Percentiles rank a stretch among this genome's conserved stretches.
These are phyloP conservation scores for Rhodotorula mucilaginosa DNA, from an alignment of 1,284 basidiomycete species.

Conservation along the genomic window DNA sequence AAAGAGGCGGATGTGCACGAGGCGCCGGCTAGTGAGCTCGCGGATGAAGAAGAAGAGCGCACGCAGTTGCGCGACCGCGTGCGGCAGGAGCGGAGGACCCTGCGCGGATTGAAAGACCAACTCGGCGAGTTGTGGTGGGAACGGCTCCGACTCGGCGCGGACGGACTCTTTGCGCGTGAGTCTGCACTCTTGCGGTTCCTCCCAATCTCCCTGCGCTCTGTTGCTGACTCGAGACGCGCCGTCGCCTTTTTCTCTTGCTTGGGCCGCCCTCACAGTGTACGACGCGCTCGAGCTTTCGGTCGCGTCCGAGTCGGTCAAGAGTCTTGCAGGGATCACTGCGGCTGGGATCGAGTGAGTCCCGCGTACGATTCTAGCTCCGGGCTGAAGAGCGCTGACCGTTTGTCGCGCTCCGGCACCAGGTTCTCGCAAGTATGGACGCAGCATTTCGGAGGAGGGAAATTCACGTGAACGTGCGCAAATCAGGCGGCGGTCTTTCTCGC, in stretches of 20 bases:
- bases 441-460: not conserved
- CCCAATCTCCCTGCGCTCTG: too few species aligned
- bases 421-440: conserved; percentile 15
- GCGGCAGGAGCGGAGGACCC: conserved; percentile 4
- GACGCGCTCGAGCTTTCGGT: conserved; percentile 28
- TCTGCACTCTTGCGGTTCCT: too few species aligned
- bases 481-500: too few species aligned
- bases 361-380: not conserved
- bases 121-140: conserved; percentile 23
- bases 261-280: conserved; percentile 10
- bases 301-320: conserved; percentile 10
- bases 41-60: conserved; percentile 4
- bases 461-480: too few species aligned
- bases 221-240: too few species aligned
- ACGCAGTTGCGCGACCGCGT: conserved; percentile 11
- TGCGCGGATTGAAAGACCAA: conserved; percentile 11
- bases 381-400: not conserved
- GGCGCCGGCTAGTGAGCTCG: not conserved
- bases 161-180: conserved; percentile 31
- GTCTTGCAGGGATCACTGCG: conserved; percentile 3
- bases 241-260: not conserved
- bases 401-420: not conserved
- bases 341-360: conserved; percentile 20
- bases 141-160: conserved; percentile 11
- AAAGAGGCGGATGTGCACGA: not conserved